Evolutionary conservation across 2,329 filamentous ascomycete species (phyloP).

Genomic region (Lecanicillium sp.): DNA sequence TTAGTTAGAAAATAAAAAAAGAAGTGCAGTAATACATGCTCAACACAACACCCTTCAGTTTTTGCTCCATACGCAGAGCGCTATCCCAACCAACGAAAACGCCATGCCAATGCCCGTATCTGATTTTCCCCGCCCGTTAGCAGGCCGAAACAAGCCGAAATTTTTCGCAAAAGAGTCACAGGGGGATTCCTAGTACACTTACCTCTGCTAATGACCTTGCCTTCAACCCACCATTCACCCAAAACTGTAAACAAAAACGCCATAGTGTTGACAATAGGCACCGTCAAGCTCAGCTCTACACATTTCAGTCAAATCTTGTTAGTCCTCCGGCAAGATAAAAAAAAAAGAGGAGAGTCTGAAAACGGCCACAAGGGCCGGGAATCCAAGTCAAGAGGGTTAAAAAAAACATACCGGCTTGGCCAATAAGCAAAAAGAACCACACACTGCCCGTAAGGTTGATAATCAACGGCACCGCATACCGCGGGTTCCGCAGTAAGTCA

Average conservation of each 20-base stretch:
- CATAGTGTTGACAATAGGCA: slow-evolving; percentile 88
- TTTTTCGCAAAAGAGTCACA: too few relatives aligned
- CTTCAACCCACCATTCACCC: slow-evolving; percentile 91
- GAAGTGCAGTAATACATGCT: neutral
- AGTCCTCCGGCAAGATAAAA: too few relatives aligned
- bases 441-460: slow-evolving; percentile 87
- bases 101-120: slow-evolving; percentile 80
- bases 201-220: slow-evolving; percentile 81
- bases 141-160: too few relatives aligned
- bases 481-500: slow-evolving; percentile 71
- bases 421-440: slow-evolving; percentile 95
- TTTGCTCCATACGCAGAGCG: slow-evolving; percentile 69
- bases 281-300: slow-evolving; percentile 80
- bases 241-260: slow-evolving; percentile 94
- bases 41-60: neutral
- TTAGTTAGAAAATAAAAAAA: too few relatives aligned
- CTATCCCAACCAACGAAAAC: slow-evolving; percentile 72
- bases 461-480: slow-evolving; percentile 76
- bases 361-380: too few relatives aligned
- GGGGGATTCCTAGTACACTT: too few relatives aligned
- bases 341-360: too few relatives aligned
- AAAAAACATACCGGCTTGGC: slow-evolving; percentile 66
- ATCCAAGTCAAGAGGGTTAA: slow-evolving; percentile 5
- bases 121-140: too few relatives aligned
- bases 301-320: slow-evolving; percentile 1